Conservation (phyloP, 768 basidiomycete species). For the Russula brevipes region DNA sequence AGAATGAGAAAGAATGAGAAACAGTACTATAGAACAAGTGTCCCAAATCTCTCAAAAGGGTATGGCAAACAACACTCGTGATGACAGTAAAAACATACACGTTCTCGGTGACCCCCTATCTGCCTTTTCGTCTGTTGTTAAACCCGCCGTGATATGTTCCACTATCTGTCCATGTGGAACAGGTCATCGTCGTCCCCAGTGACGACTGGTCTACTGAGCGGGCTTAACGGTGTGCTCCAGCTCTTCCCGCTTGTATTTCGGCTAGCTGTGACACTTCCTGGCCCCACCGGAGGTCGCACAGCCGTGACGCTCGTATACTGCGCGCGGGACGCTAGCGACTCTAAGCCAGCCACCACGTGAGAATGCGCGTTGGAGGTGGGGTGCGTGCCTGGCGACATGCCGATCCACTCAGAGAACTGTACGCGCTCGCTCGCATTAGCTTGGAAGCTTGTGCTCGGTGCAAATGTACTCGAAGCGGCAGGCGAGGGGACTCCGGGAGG, state of each 20-base stretch:
- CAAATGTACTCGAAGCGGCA: constrained; percentile 31
- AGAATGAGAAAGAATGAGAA: constrained; percentile 12
- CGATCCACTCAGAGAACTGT: constrained; percentile 31
- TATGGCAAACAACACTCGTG: constrained; percentile 17
- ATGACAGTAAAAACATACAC: constrained; percentile 18
- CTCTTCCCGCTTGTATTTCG: constrained; percentile 33
- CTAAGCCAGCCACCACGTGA: constrained; percentile 34
- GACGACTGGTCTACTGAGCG: constrained; percentile 54
- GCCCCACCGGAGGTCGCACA: constrained; percentile 25
- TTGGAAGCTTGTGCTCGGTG: constrained; percentile 29
- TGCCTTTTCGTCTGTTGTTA: not conserved
- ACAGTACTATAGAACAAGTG: constrained; percentile 12
- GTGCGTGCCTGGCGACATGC: constrained; percentile 31
- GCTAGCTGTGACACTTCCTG: constrained; percentile 25
- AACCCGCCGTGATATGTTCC: constrained; percentile 21
- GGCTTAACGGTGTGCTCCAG: constrained; percentile 47
- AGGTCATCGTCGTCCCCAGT: constrained; percentile 63
- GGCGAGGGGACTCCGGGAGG: constrained; percentile 37
- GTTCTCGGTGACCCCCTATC: not conserved
- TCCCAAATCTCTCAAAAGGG: constrained; percentile 13
- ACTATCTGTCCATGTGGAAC: constrained; percentile 58
- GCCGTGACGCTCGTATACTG: constrained; percentile 48
- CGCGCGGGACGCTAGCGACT: constrained; percentile 51
- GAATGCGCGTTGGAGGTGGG: constrained; percentile 29
- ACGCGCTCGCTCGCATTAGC: constrained; percentile 24